Percentiles rank a stretch among this genome's conserved stretches.
Conservation (phyloP, 768 basidiomycete species). For the Boletus subcaerulescens region DNA sequence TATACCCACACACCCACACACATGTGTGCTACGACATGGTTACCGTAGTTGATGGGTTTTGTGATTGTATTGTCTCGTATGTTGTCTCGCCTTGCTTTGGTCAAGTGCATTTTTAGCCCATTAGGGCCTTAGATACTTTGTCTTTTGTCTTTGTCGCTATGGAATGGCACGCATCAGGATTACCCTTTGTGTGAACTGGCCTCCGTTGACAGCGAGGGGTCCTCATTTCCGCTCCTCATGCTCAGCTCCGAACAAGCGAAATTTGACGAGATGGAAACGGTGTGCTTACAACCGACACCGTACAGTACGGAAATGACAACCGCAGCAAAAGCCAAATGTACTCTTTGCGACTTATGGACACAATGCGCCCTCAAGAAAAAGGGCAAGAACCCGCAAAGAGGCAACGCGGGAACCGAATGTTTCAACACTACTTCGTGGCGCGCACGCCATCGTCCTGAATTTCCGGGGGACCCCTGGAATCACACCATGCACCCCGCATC, state of each 20-base stretch:
- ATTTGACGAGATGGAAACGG: not conserved
- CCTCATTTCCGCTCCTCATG: conserved; percentile 3
- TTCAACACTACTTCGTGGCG: not conserved
- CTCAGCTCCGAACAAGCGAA: not conserved
- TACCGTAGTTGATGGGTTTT: conserved; percentile 31
- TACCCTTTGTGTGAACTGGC: not conserved
- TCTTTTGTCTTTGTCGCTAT: conserved; percentile 10
- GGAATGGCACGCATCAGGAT: conserved; percentile 7
- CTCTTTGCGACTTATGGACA: no score
- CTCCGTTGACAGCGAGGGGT: conserved; percentile 4
- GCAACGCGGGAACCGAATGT: conserved; percentile 3
- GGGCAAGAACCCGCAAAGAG: not conserved
- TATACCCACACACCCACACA: conserved; percentile 25
- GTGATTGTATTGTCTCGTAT: conserved; percentile 4
- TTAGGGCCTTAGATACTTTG: conserved; percentile 11
- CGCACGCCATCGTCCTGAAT: not conserved
- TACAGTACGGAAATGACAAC: conserved; percentile 8
- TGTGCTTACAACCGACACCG: conserved; percentile 9
- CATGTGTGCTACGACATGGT: conserved; percentile 23
- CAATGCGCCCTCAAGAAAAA: not conserved
- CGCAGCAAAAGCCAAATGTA: conserved; percentile 8
- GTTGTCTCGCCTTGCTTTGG: conserved; percentile 32
- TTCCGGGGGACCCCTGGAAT: conserved; percentile 23
- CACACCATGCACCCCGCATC: conserved; percentile 12
- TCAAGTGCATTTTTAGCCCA: conserved; percentile 27